These are phyloP conservation scores for Bisporella sp. DNA, from an alignment of 2,329 filamentous ascomycete genomes.

Conservation along the genomic window DNA sequence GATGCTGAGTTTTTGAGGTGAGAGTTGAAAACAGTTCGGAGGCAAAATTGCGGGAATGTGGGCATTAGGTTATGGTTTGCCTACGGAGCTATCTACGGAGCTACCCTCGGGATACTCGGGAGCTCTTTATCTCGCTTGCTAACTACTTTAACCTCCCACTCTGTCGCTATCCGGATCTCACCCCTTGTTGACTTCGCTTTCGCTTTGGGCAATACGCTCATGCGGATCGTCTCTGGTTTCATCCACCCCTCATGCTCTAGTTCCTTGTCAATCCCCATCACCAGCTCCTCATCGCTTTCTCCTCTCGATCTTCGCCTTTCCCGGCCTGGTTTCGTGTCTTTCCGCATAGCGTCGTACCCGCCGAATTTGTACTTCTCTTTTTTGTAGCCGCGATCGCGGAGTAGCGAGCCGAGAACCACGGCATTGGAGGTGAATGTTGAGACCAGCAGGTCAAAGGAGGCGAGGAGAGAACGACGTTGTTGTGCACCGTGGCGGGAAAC, in stretches of 20 bases:
- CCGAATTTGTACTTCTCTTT: slow-evolving; percentile 64
- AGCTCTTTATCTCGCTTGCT: no score
- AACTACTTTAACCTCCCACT: slow-evolving; percentile 20
- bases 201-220: background rate
- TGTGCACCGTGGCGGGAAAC: slow-evolving; percentile 64
- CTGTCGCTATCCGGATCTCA: slow-evolving; percentile 19
- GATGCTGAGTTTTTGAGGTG: no score
- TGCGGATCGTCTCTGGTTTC: no score
- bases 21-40: no score
- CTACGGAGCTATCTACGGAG: no score
- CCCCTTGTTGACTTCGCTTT: slow-evolving; percentile 26
- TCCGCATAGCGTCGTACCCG: slow-evolving; percentile 26
- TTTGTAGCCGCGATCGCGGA: slow-evolving; percentile 83
- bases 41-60: no score
- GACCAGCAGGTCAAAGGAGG: slow-evolving; percentile 82
- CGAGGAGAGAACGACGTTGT: slow-evolving; percentile 78
- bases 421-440: slow-evolving; percentile 84
- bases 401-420: slow-evolving; percentile 82
- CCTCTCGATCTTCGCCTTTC: slow-evolving; percentile 40
- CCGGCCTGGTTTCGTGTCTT: slow-evolving; percentile 40
- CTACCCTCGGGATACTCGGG: no score
- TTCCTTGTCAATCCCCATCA: slow-evolving; percentile 29
- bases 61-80: no score
- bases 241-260: background rate
- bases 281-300: slow-evolving; percentile 85